Conservation (phyloP, 2,329 filamentous ascomycete species). For the Colletotrichum orchidophilum region DNA sequence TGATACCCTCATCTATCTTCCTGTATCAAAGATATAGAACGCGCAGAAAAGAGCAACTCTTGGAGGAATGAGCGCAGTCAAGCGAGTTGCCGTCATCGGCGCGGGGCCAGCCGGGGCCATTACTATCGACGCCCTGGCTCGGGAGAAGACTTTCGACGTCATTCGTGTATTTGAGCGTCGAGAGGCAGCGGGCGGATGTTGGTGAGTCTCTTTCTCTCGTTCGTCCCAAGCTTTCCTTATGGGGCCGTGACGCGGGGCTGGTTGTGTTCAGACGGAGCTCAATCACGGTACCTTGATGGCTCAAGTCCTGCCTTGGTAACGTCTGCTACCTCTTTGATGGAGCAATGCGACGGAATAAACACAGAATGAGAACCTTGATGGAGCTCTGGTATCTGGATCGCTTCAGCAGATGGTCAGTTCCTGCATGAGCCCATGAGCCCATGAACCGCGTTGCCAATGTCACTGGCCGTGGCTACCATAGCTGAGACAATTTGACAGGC, state of each 20-base stretch:
- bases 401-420: background rate
- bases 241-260: background rate
- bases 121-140: conserved; percentile 65
- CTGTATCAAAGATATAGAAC: background rate
- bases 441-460: background rate
- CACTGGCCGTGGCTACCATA: background rate
- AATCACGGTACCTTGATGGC: conserved; percentile 13
- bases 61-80: conserved; percentile 36
- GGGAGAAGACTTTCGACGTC: conserved; percentile 66
- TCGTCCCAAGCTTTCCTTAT: background rate
- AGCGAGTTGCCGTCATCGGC: conserved; percentile 67
- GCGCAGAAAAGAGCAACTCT: background rate
- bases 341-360: background rate
- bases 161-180: conserved; percentile 71
- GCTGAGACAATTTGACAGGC: too few relatives aligned
- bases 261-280: background rate
- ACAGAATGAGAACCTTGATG: background rate
- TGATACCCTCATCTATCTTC: background rate
- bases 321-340: too few relatives aligned
- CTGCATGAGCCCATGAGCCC: too few relatives aligned
- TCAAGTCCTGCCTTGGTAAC: background rate
- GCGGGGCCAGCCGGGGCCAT: conserved; percentile 69
- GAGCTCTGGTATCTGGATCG: background rate
- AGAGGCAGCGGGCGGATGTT: conserved; percentile 68
- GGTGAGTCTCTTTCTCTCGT: conserved; percentile 52